Percentiles rank a stretch among this genome's conserved stretches.
Evolutionary conservation across 805 yeast genomes (phyloP).

Genomic region (Candida takata): DNA sequence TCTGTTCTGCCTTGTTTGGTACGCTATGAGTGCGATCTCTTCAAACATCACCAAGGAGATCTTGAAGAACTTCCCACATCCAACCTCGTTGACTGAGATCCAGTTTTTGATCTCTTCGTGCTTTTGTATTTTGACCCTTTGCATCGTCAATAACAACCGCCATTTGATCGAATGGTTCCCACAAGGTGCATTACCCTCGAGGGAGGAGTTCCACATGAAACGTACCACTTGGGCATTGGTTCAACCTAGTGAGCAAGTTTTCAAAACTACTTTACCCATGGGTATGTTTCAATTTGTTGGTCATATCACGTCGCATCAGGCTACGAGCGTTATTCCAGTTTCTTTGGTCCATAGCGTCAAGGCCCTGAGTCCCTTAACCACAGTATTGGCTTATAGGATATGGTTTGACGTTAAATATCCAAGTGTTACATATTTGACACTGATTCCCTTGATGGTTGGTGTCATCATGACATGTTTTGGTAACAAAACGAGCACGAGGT

Average conservation of each 20-base stretch:
- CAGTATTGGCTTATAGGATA: slow-evolving; percentile 71
- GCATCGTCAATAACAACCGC: slow-evolving; percentile 31
- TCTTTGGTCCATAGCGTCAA: slow-evolving; percentile 91
- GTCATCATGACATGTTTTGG: slow-evolving; percentile 75
- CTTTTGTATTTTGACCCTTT: slow-evolving; percentile 44
- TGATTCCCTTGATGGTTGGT: slow-evolving; percentile 74
- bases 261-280: slow-evolving; percentile 81
- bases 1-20: slow-evolving; percentile 68
- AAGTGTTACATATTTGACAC: slow-evolving; percentile 63
- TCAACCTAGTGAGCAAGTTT: slow-evolving; percentile 44
- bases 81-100: slow-evolving; percentile 82
- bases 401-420: slow-evolving; percentile 54
- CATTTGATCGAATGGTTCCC: slow-evolving; percentile 32
- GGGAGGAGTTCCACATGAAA: slow-evolving; percentile 25
- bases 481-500: slow-evolving; percentile 21
- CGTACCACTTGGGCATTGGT: slow-evolving; percentile 35
- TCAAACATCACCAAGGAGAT: slow-evolving; percentile 78
- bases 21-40: slow-evolving; percentile 69
- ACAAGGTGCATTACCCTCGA: slow-evolving; percentile 41
- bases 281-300: slow-evolving; percentile 91
- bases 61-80: slow-evolving; percentile 60
- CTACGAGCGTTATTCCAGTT: slow-evolving; percentile 91
- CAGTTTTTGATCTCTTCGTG: slow-evolving; percentile 73
- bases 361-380: slow-evolving; percentile 83
- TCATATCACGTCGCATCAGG: slow-evolving; percentile 84